Conservation (phyloP, 148 eudicot genomes). For the Diospyros lotus region DNA sequence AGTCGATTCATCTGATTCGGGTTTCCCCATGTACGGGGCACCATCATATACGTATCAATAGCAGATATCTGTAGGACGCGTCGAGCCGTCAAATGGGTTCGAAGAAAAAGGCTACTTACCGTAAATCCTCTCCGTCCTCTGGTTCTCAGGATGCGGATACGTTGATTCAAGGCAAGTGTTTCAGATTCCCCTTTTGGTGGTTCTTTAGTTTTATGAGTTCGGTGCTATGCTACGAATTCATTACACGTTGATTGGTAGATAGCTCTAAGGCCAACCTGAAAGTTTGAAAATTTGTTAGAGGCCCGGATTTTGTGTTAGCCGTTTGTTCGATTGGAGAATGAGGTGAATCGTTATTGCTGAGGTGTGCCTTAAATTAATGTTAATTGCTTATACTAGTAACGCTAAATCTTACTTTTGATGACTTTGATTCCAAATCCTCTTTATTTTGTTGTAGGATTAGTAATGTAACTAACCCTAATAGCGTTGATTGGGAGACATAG, state of each 20-base stretch:
- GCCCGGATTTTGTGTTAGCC: not conserved
- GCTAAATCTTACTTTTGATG: not conserved
- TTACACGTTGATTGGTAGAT: not conserved
- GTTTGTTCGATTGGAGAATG: not conserved
- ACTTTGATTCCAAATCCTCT: not conserved
- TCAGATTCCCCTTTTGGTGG: not conserved
- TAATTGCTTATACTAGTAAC: not conserved
- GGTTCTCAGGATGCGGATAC: slow-evolving; percentile 12
- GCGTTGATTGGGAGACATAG: too few species aligned
- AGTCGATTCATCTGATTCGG: not conserved
- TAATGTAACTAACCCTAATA: not conserved
- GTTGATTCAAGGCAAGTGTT: slow-evolving; percentile 15
- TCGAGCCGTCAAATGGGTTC: slow-evolving; percentile 17
- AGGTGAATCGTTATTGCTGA: not conserved
- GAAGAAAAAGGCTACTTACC: slow-evolving; percentile 1
- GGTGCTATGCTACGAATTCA: not conserved
- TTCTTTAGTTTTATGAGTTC: not conserved
- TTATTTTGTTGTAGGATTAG: not conserved
- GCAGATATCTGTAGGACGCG: slow-evolving; percentile 1
- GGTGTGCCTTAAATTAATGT: not conserved
- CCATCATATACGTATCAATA: not conserved
- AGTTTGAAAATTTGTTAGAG: not conserved
- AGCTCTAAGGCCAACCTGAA: not conserved
- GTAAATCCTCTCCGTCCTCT: slow-evolving; percentile 10
- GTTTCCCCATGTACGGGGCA: not conserved